Conservation (phyloP, 148 eudicot species). For the Rhododendron molle region DNA sequence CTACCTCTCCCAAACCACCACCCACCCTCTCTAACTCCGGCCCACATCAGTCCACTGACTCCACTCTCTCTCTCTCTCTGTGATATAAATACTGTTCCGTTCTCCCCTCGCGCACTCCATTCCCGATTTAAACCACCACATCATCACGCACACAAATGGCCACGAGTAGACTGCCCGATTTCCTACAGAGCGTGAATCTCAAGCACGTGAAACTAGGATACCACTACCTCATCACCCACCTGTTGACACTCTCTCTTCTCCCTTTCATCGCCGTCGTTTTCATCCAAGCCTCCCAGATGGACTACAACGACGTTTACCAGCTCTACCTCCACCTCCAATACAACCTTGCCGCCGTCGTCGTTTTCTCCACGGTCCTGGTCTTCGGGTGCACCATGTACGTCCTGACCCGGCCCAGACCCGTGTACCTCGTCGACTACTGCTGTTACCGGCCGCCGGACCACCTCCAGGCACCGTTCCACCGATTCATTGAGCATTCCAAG, state of each 20-base stretch:
- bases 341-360: constrained; percentile 27
- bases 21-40: background rate
- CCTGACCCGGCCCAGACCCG: constrained; percentile 45
- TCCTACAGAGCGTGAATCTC: background rate
- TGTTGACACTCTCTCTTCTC: constrained; percentile 38
- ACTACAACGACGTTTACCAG: constrained; percentile 39
- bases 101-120: background rate
- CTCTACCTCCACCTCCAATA: constrained; percentile 42
- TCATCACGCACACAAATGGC: background rate
- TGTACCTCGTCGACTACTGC: constrained; percentile 54
- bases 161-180: background rate
- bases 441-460: constrained; percentile 40
- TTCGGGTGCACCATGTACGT: constrained; percentile 42
- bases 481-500: constrained; percentile 35
- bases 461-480: constrained; percentile 21
- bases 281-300: constrained; percentile 49
- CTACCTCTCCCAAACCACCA: constrained; percentile 10
- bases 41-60: background rate
- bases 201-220: constrained; percentile 59
- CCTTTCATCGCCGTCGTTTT: constrained; percentile 30
- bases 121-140: background rate
- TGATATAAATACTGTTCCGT: background rate
- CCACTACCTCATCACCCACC: constrained; percentile 47
- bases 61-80: background rate
- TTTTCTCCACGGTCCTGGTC: constrained; percentile 23